Evolutionary conservation across 495 filamentous ascomycete species (phyloP).

Genomic region (Penicillium chermesinum): DNA sequence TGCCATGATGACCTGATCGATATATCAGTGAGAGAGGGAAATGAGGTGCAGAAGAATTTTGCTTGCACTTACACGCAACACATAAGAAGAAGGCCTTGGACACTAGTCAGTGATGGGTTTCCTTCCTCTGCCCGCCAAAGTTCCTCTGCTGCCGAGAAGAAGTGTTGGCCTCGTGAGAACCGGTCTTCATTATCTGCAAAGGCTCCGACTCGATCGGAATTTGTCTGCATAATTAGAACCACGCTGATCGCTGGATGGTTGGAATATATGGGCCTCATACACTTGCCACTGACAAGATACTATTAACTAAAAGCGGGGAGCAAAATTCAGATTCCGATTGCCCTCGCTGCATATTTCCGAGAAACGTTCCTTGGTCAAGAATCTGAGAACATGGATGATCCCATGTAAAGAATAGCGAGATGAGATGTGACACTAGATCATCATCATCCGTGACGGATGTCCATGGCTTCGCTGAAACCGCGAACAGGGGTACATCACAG

Average conservation of each 20-base stretch:
- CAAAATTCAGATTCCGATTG: constrained; percentile 28
- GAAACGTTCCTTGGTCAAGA: constrained; percentile 31
- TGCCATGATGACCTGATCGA: constrained; percentile 27
- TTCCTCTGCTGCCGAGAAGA: constrained; percentile 32
- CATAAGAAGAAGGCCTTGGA: constrained; percentile 37
- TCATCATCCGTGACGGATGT: constrained; percentile 42
- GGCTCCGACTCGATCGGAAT: constrained; percentile 50
- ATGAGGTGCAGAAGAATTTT: not conserved
- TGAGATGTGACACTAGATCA: constrained; percentile 42
- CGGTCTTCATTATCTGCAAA: constrained; percentile 20
- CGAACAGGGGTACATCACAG: constrained; percentile 33
- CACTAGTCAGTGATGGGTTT: constrained; percentile 24
- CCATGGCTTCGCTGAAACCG: constrained; percentile 39
- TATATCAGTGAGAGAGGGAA: not conserved
- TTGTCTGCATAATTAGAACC: constrained; percentile 17
- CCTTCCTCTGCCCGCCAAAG: constrained; percentile 35
- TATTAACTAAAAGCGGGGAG: constrained; percentile 36
- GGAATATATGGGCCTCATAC: constrained; percentile 19
- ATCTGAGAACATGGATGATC: constrained; percentile 36
- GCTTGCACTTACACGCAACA: constrained; percentile 28
- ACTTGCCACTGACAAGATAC: constrained; percentile 36
- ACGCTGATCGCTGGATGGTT: not conserved
- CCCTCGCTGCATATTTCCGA: constrained; percentile 26
- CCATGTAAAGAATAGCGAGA: constrained; percentile 46
- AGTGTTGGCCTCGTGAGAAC: constrained; percentile 29